phyloP scores from a whole-genome alignment of 2,329 filamentous ascomycete species.

The Talaromyces sp. region DNA sequence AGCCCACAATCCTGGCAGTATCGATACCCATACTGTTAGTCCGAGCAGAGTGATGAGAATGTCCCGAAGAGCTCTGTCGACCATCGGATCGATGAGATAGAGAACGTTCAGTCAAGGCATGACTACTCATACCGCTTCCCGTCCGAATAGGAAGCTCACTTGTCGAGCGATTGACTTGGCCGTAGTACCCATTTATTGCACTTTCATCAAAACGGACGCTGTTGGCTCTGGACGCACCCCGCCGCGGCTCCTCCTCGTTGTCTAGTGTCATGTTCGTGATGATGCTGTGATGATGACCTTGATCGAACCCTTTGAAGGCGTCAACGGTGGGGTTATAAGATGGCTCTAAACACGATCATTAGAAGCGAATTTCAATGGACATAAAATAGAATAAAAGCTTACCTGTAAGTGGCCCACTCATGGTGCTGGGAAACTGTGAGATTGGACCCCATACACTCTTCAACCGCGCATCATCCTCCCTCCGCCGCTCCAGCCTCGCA shows the following conservation, averaged over 20 bases:
- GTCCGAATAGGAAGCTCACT: conserved; percentile 79
- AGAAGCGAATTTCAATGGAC: neutral
- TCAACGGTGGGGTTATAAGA: conserved; percentile 76
- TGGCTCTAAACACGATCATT: conserved; percentile 58
- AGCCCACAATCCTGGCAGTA: conserved; percentile 61
- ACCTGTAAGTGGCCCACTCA: conserved; percentile 86
- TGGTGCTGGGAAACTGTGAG: conserved; percentile 83
- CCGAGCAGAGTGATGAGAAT: conserved; percentile 71
- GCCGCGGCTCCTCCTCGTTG: conserved; percentile 78
- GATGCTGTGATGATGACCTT: conserved; percentile 75
- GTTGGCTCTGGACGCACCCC: conserved; percentile 87
- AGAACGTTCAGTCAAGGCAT: conserved; percentile 83
- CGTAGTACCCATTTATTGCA: conserved; percentile 86
- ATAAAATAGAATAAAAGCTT: conserved; percentile 34
- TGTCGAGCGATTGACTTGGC: conserved; percentile 76
- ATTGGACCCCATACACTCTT: conserved; percentile 85
- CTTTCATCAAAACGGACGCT: conserved; percentile 98
- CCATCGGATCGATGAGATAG: conserved; percentile 96
- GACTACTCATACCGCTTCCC: conserved; percentile 73
- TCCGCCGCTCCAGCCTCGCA: conserved; percentile 59
- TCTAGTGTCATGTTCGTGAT: conserved; percentile 81
- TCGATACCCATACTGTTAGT: conserved; percentile 88
- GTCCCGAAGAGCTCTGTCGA: conserved; percentile 86
- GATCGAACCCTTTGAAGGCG: conserved; percentile 84
- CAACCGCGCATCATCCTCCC: conserved; percentile 62